Percentiles rank a stretch among this genome's conserved stretches.
Evolutionary conservation across 2,329 filamentous ascomycete species (phyloP).

Genomic region (Verticillium longisporum): DNA sequence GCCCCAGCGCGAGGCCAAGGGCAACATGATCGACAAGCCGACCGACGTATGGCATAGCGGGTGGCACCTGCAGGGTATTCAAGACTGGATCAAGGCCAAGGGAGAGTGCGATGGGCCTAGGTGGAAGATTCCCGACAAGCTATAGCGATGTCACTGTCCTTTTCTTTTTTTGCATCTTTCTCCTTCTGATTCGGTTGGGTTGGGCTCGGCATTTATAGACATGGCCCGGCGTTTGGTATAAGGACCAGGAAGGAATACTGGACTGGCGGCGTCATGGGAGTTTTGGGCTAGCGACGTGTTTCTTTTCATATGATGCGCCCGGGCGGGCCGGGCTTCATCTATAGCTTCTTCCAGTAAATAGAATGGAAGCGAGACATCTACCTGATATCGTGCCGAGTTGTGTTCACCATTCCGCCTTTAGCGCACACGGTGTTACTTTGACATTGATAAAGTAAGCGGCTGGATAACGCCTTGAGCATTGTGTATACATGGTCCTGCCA

Average conservation of each 20-base stretch:
- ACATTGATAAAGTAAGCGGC: too few species aligned
- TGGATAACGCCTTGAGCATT: too few species aligned
- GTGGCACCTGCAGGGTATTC: constrained; percentile 39
- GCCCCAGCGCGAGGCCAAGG: constrained; percentile 23
- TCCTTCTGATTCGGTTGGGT: background rate
- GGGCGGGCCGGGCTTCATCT: background rate
- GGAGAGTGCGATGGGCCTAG: constrained; percentile 32
- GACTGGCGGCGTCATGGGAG: background rate
- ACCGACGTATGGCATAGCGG: constrained; percentile 31
- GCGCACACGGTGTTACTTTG: too few species aligned
- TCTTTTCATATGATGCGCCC: background rate
- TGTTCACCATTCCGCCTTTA: background rate
- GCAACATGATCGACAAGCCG: constrained; percentile 4
- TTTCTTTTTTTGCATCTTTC: background rate
- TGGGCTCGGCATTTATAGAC: background rate
- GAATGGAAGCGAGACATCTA: background rate
- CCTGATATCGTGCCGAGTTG: background rate
- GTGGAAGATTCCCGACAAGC: constrained; percentile 28
- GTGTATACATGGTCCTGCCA: too few species aligned
- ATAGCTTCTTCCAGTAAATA: background rate
- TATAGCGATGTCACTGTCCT: background rate
- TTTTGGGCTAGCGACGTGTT: background rate
- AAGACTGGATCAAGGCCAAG: constrained; percentile 37
- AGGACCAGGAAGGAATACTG: background rate
- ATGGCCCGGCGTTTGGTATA: background rate